A percentile compares a stretch with the other conserved stretches of the same genome.
phyloP scores from a whole-genome alignment of 2,329 filamentous ascomycete species.

The Zasmidium angulare region DNA sequence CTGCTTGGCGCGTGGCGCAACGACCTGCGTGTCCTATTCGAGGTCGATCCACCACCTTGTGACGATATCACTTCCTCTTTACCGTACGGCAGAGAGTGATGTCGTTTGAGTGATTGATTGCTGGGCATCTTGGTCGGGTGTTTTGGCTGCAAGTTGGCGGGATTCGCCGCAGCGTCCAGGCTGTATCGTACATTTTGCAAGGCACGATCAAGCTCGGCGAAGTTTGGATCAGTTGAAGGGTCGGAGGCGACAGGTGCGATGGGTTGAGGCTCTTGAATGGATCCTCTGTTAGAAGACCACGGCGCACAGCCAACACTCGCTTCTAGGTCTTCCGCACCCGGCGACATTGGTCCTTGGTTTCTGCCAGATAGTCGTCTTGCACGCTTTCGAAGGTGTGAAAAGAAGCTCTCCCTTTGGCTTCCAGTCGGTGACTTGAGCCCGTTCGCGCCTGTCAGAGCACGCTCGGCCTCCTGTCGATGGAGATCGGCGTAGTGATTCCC shows the following conservation, averaged over 20 bases:
- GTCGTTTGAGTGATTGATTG: slow-evolving; percentile 49
- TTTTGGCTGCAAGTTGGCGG: slow-evolving; percentile 33
- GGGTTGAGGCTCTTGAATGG: slow-evolving; percentile 59
- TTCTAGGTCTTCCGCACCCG: slow-evolving; percentile 81
- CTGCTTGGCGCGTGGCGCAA: slow-evolving; percentile 71
- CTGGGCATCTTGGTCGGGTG: slow-evolving; percentile 39
- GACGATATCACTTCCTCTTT: slow-evolving; percentile 53
- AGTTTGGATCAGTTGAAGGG: slow-evolving; percentile 49
- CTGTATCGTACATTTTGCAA: slow-evolving; percentile 61
- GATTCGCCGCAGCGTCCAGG: slow-evolving; percentile 46
- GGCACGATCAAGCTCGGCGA: slow-evolving; percentile 61
- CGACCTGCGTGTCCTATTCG: slow-evolving; percentile 76
- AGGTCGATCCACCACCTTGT: slow-evolving; percentile 60
- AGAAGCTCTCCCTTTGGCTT: slow-evolving; percentile 92
- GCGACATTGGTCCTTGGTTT: slow-evolving; percentile 77
- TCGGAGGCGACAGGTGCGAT: slow-evolving; percentile 50
- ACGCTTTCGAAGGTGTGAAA: slow-evolving; percentile 92
- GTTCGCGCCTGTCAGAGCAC: slow-evolving; percentile 78
- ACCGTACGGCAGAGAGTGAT: slow-evolving; percentile 47
- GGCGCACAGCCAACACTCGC: slow-evolving; percentile 89
- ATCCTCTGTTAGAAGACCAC: slow-evolving; percentile 71
- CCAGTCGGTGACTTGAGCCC: slow-evolving; percentile 74
- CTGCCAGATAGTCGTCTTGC: slow-evolving; percentile 89
- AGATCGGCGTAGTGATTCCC: slow-evolving; percentile 90
- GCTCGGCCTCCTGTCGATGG: slow-evolving; percentile 87